Evolutionary conservation across 2,329 filamentous ascomycete species (phyloP).

Genomic region (Monosporascus sp.): DNA sequence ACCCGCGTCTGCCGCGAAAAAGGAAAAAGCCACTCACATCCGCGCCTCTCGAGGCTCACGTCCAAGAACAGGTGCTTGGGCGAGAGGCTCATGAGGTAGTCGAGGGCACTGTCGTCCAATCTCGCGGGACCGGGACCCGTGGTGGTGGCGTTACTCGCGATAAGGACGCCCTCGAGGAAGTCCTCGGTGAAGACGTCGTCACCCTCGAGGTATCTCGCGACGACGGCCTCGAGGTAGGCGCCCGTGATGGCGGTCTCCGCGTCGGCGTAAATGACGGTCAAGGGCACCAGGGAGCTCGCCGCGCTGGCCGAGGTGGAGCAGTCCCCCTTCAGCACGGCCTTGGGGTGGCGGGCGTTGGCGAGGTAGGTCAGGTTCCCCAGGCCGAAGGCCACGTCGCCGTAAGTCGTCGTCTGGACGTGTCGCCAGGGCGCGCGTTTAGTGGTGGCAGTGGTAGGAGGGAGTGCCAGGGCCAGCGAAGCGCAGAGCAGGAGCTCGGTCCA

Average conservation of each 20-base stretch:
- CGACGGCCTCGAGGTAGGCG: slow-evolving; percentile 19
- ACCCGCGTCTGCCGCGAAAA: no score
- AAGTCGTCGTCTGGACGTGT: slow-evolving; percentile 12
- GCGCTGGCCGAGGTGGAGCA: slow-evolving; percentile 3
- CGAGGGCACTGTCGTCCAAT: slow-evolving; percentile 14
- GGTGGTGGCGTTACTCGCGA: slow-evolving; percentile 19
- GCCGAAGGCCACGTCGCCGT: slow-evolving; percentile 28
- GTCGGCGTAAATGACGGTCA: slow-evolving; percentile 26
- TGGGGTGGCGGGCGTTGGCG: slow-evolving; percentile 28
- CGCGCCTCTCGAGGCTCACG: slow-evolving; percentile 3
- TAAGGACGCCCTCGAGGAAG: slow-evolving; percentile 29
- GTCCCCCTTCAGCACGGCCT: slow-evolving; percentile 13
- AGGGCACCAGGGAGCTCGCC: slow-evolving; percentile 7
- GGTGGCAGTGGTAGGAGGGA: neutral
- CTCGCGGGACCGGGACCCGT: slow-evolving; percentile 7
- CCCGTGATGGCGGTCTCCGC: slow-evolving; percentile 22
- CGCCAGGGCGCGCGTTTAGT: slow-evolving; percentile 11
- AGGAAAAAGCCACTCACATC: slow-evolving; percentile 2
- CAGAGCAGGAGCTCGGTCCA: neutral
- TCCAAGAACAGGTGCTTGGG: slow-evolving; percentile 13
- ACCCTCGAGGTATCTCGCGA: slow-evolving; percentile 25
- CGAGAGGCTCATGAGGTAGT: slow-evolving; percentile 11
- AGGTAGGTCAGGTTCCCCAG: slow-evolving; percentile 32
- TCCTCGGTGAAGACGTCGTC: slow-evolving; percentile 33
- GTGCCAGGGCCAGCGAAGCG: neutral